A percentile compares a stretch with the other conserved stretches of the same genome.
These are phyloP conservation scores for Apiotrichum mycotoxinovorans DNA, from an alignment of 1,284 basidiomycete species.

Conservation along the genomic window DNA sequence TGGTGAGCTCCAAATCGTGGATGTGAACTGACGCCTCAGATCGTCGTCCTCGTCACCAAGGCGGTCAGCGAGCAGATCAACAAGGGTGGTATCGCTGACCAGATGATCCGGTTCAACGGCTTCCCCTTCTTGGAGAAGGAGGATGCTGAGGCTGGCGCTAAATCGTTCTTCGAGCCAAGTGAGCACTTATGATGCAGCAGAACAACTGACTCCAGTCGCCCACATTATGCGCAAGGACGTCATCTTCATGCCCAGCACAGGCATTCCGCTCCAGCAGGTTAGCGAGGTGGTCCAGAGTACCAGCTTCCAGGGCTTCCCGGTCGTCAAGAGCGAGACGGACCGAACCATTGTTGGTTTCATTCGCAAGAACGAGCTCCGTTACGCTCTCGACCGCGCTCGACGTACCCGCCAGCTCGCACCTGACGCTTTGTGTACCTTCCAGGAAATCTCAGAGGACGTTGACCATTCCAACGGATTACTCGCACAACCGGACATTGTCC, in stretches of 20 bases:
- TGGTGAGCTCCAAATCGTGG: slow-evolving; percentile 85
- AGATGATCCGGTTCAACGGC: slow-evolving; percentile 95
- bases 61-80: slow-evolving; percentile 95
- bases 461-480: slow-evolving; percentile 23
- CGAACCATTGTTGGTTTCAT: slow-evolving; percentile 80
- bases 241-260: slow-evolving; percentile 66
- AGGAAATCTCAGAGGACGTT: slow-evolving; percentile 33
- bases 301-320: slow-evolving; percentile 85
- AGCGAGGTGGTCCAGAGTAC: slow-evolving; percentile 67
- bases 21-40: slow-evolving; percentile 95
- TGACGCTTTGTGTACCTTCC: slow-evolving; percentile 70
- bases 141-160: slow-evolving; percentile 88
- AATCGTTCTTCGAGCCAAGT: slow-evolving; percentile 86
- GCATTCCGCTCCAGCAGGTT: slow-evolving; percentile 71
- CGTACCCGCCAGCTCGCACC: slow-evolving; percentile 60
- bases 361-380: slow-evolving; percentile 75
- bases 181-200: slow-evolving; percentile 16
- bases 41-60: slow-evolving; percentile 93
- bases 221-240: slow-evolving; percentile 83
- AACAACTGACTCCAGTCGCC: slow-evolving; percentile 59
- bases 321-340: slow-evolving; percentile 59
- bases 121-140: slow-evolving; percentile 84
- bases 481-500: slow-evolving; percentile 33
- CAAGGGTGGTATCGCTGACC: slow-evolving; percentile 90
- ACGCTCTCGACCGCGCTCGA: slow-evolving; percentile 75